Conservation (phyloP, 2,329 filamentous ascomycete species). For the Coniochaeta prunicola region DNA sequence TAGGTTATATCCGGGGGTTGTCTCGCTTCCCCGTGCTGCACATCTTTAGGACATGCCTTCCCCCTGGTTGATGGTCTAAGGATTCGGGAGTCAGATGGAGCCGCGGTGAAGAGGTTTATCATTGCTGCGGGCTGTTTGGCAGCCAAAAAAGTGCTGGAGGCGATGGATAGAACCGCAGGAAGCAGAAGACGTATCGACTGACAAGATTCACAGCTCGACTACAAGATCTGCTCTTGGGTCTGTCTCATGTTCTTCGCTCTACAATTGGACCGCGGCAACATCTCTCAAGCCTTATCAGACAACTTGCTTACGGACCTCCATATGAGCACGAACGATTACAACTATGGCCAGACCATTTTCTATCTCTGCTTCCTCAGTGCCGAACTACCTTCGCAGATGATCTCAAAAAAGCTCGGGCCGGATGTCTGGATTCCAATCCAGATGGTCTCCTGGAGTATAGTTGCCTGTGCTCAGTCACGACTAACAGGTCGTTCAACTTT, state of each 20-base stretch:
- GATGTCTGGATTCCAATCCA: slow-evolving; percentile 27
- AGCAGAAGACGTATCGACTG: not conserved
- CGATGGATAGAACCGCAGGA: not conserved
- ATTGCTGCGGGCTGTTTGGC: not conserved
- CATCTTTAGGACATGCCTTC: not conserved
- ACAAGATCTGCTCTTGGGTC: slow-evolving; percentile 22
- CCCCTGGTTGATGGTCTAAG: not conserved
- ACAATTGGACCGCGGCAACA: slow-evolving; percentile 28
- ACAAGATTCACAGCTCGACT: slow-evolving; percentile 17
- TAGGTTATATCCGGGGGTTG: not conserved
- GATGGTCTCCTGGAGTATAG: slow-evolving; percentile 23
- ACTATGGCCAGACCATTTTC: slow-evolving; percentile 47
- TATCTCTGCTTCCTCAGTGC: slow-evolving; percentile 44
- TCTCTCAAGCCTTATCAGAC: slow-evolving; percentile 25
- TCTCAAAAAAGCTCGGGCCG: slow-evolving; percentile 43
- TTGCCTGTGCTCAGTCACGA: slow-evolving; percentile 20
- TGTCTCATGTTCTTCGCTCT: slow-evolving; percentile 27
- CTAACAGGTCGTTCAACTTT: slow-evolving; percentile 19
- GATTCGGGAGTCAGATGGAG: not conserved
- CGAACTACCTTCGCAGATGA: slow-evolving; percentile 54
- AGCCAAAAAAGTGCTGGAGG: not conserved
- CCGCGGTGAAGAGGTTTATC: slow-evolving; percentile 3
- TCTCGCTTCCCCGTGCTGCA: not conserved
- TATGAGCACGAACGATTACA: slow-evolving; percentile 36
- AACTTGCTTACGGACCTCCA: slow-evolving; percentile 20